Conservation (phyloP, 768 basidiomycete species). For the Tulasnella sp. region DNA sequence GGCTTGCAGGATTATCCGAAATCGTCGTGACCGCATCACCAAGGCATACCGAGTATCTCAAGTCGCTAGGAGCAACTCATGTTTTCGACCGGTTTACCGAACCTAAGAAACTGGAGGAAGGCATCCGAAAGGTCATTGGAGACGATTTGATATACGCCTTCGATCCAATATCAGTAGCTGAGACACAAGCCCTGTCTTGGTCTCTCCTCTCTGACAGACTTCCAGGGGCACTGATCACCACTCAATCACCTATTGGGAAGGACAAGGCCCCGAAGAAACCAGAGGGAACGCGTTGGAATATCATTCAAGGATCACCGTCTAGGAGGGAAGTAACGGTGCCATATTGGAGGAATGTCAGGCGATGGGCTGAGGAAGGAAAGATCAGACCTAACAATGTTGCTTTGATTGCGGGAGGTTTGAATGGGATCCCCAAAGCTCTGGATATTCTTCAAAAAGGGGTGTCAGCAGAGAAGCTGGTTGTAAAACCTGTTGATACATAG, state of each 20-base stretch:
- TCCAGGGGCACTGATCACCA: background rate
- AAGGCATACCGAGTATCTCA: conserved; percentile 4
- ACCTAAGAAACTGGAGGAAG: no score
- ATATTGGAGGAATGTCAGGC: background rate
- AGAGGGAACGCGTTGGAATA: background rate
- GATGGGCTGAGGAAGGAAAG: background rate
- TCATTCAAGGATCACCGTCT: background rate
- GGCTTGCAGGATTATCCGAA: conserved; percentile 11
- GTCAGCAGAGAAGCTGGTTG: background rate
- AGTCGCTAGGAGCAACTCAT: conserved; percentile 13
- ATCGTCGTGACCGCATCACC: conserved; percentile 11
- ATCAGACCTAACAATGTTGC: background rate
- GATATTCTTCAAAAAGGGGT: background rate
- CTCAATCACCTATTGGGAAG: background rate
- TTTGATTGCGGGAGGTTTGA: background rate
- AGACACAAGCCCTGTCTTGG: background rate
- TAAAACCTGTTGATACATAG: no score
- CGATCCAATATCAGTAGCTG: background rate
- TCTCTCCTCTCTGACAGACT: background rate
- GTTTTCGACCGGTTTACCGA: conserved; percentile 1
- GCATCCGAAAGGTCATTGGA: background rate
- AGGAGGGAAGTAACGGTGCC: background rate
- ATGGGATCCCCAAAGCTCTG: background rate
- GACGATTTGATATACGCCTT: background rate
- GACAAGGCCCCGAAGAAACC: background rate